These are phyloP conservation scores for Paraleonurus japonicus DNA, from an alignment of 257 asterid genomes.

Conservation along the genomic window DNA sequence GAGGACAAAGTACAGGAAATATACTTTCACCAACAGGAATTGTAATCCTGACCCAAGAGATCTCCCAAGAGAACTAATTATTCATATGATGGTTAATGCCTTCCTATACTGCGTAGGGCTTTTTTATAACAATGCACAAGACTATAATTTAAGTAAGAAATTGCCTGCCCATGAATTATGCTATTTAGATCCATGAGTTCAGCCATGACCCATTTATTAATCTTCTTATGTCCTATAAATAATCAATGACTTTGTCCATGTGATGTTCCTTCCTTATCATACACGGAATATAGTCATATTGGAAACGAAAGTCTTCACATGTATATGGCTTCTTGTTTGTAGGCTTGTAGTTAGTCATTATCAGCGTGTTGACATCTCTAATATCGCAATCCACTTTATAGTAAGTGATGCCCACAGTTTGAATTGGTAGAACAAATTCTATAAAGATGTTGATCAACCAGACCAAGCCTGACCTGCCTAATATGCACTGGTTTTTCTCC, in stretches of 20 bases:
- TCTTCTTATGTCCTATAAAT: neutral
- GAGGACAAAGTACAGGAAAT: neutral
- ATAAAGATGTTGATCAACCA: neutral
- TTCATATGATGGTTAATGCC: neutral
- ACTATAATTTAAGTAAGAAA: neutral
- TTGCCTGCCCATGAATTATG: neutral
- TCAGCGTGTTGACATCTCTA: neutral
- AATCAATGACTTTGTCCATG: neutral
- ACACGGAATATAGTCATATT: neutral
- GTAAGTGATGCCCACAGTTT: neutral
- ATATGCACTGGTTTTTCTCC: conserved; percentile 89
- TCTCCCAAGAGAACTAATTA: neutral
- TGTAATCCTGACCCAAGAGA: neutral
- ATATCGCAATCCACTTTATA: neutral
- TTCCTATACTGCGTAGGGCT: neutral
- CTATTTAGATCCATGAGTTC: neutral
- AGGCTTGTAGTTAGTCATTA: too few species aligned
- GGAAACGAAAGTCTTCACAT: neutral
- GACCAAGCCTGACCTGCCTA: conserved; percentile 62
- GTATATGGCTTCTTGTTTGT: neutral
- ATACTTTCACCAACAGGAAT: neutral
- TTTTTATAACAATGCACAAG: neutral
- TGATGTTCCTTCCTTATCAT: neutral
- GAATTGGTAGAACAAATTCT: neutral
- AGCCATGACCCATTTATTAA: neutral